Evolutionary conservation across 371 early-diverging fungal species (phyloP).

Genomic region (Circinella minor): DNA sequence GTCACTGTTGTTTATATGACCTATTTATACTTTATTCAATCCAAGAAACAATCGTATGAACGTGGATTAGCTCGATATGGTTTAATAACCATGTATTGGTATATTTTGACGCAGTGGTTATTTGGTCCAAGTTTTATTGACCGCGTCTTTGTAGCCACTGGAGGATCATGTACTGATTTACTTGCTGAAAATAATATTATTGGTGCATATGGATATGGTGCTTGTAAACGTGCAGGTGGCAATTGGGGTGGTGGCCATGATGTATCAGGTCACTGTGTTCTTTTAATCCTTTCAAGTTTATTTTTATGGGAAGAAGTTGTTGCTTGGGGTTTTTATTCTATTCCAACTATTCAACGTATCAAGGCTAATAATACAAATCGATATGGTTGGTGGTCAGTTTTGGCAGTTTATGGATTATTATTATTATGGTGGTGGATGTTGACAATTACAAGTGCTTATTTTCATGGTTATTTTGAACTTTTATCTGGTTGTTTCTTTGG

Average conservation of each 20-base stretch:
- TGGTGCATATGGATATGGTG: conserved; percentile 33
- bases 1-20: conserved; percentile 60
- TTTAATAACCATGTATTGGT: conserved; percentile 83
- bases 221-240: conserved; percentile 73
- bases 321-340: conserved; percentile 33
- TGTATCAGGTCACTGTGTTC: conserved; percentile 89
- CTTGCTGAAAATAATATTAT: not conserved
- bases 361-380: conserved; percentile 9
- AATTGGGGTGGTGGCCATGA: conserved; percentile 81
- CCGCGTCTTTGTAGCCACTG: conserved; percentile 73
- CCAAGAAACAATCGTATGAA: conserved; percentile 20
- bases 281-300: conserved; percentile 83
- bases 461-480: conserved; percentile 79
- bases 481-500: conserved; percentile 74
- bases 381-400: conserved; percentile 33
- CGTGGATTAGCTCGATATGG: conserved; percentile 58
- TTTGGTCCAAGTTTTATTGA: conserved; percentile 85
- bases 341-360: conserved; percentile 24
- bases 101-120: conserved; percentile 81
- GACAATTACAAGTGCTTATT: conserved; percentile 78
- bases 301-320: conserved; percentile 78
- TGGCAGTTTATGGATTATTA: conserved; percentile 39
- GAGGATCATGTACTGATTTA: conserved; percentile 58
- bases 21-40: conserved; percentile 35
- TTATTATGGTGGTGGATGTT: conserved; percentile 80